phyloP scores from a whole-genome alignment of 768 basidiomycete species.

The Steccherinum ochraceum region DNA sequence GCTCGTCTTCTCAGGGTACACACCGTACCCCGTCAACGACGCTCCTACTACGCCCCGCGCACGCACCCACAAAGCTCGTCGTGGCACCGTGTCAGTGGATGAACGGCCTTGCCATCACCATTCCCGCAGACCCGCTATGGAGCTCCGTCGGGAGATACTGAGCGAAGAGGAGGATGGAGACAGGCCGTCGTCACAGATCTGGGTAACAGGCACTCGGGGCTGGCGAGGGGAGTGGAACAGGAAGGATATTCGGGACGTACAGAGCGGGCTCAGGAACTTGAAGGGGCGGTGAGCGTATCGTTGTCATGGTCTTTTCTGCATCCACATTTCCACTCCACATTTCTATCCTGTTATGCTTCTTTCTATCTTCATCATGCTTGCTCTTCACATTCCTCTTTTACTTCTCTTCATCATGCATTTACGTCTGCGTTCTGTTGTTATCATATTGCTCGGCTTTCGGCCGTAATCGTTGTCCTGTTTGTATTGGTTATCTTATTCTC shows the following conservation, averaged over 20 bases:
- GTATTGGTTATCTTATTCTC: too few species aligned
- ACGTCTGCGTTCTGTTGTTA: too few species aligned
- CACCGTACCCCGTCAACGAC: neutral
- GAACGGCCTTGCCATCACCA: neutral
- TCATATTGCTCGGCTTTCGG: too few species aligned
- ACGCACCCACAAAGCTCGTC: neutral
- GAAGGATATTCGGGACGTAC: conserved; percentile 15
- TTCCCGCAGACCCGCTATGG: neutral
- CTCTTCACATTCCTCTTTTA: too few species aligned
- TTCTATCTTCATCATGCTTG: too few species aligned
- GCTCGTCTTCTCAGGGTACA: conserved; percentile 11
- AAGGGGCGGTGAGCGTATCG: conserved; percentile 5
- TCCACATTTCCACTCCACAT: neutral
- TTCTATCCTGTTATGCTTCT: too few species aligned
- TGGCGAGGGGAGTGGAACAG: conserved; percentile 15
- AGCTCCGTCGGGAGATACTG: neutral
- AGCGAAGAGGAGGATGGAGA: neutral
- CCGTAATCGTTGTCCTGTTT: too few species aligned
- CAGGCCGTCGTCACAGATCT: conserved; percentile 5
- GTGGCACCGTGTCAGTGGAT: neutral
- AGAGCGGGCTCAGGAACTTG: conserved; percentile 6
- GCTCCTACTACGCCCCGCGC: neutral
- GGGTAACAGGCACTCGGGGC: conserved; percentile 6
- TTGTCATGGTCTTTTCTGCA: neutral
- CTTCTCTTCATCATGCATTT: too few species aligned